Base-by-base conservation (phyloP, 345 rosid genomes). In the Linum tenue region DNA sequence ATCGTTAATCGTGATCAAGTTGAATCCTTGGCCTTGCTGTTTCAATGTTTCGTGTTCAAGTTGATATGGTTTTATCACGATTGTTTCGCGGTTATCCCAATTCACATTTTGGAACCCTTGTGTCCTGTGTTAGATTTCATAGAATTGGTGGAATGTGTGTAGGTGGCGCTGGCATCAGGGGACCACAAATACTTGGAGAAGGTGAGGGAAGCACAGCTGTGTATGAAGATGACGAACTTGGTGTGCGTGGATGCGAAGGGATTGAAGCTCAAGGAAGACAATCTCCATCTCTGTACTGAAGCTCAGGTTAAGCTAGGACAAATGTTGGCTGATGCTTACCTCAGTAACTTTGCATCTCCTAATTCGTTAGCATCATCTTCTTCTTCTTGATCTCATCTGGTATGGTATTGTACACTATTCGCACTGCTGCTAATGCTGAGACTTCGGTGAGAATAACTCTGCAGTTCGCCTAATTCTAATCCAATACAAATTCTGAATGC, bases 161-260 rank as follows among this genome's bases (percentile, higher is more conserved):
- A 90, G 98, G 96, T 92, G 16, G 97, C 95, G 8, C 70, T 94
- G 10, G 79, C 84, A 42, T 84, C 97, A 0, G 98, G 99, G 55
- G 91, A 78, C 55, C 68, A 14, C 14, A 92, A 85, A 59, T 79
- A 84, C 72, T 61, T 84, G 35, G 96, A 85, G 67, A 85, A 70
- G 61, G 92, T 90, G 44, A 84, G 97, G 62, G 84, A 80, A 76
- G 95, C 95, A 1, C 97, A 92, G 59, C 60, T 85, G 36, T 78
- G 81, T 14, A 71, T 88, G 35, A 74, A 80, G 37, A 67, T 88
- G 0, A 78, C 81, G 0, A 86, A 88, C 62, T 90, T 86, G 44
- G 79, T 76, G 2, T 82, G 92, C 51, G 90, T 88, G 1, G 97
- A 90, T 73, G 96, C 94, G 0, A 85, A 81, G 69, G 98, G 97